These are phyloP conservation scores for Yamadazyma kanchanaburiensis DNA, from an alignment of 1,139 yeast species.

Conservation along the genomic window DNA sequence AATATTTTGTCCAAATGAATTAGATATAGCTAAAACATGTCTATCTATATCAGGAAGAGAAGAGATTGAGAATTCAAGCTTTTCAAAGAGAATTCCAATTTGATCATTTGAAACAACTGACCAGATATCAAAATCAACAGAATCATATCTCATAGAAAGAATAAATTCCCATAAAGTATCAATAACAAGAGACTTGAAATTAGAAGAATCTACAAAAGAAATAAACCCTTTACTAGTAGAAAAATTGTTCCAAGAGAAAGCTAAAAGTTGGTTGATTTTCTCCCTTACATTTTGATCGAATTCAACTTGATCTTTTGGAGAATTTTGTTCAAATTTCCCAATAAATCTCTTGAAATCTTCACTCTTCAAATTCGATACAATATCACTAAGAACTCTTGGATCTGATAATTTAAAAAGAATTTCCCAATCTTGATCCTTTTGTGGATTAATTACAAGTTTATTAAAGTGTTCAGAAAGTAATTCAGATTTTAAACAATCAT, in stretches of 20 bases:
- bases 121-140: slow-evolving; percentile 1
- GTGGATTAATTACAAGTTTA: slow-evolving; percentile 6
- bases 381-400: slow-evolving; percentile 10
- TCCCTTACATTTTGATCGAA: not conserved
- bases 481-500: slow-evolving; percentile 8
- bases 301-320: not conserved
- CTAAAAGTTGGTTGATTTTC: slow-evolving; percentile 1
- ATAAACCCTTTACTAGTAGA: slow-evolving; percentile 5
- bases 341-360: slow-evolving; percentile 5
- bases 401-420: slow-evolving; percentile 14
- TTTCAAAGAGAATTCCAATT: slow-evolving; percentile 10
- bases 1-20: slow-evolving; percentile 40
- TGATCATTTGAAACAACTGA: not conserved
- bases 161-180: slow-evolving; percentile 17
- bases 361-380: slow-evolving; percentile 3
- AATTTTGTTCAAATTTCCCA: slow-evolving; percentile 2
- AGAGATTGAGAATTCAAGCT: slow-evolving; percentile 12
- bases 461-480: slow-evolving; percentile 7
- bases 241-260: slow-evolving; percentile 3
- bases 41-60: slow-evolving; percentile 10
- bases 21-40: slow-evolving; percentile 37
- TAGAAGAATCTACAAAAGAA: slow-evolving; percentile 2
- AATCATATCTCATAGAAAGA: not conserved
- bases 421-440: slow-evolving; percentile 13
- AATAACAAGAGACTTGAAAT: slow-evolving; percentile 3